These are phyloP conservation scores for Astragalus glycyphyllos DNA, from an alignment of 306 rosid genomes.

Conservation along the genomic window DNA sequence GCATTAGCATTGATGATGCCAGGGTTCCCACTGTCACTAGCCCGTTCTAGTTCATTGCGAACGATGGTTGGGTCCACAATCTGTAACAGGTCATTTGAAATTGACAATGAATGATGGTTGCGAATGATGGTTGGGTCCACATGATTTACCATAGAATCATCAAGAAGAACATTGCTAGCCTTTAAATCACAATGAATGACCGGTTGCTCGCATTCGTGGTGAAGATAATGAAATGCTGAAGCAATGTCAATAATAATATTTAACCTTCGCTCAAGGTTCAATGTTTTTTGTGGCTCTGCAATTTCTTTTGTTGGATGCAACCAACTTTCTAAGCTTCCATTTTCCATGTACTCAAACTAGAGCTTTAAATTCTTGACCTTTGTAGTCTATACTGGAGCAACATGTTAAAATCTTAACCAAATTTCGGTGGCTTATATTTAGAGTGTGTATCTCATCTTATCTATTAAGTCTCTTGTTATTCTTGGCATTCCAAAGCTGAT, in stretches of 20 bases:
- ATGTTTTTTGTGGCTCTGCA: not conserved
- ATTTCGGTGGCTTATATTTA: conserved; percentile 43
- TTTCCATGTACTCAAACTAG: conserved; percentile 41
- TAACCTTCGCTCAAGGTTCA: conserved; percentile 36
- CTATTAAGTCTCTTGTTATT: too few relatives aligned
- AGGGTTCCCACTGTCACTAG: not conserved
- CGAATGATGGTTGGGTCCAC: too few relatives aligned
- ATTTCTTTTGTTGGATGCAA: not conserved
- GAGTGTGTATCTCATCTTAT: too few relatives aligned
- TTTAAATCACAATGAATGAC: conserved; percentile 45
- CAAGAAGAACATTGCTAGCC: conserved; percentile 47
- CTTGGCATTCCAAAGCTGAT: too few relatives aligned
- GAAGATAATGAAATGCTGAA: conserved; percentile 44
- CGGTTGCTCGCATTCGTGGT: conserved; percentile 31
- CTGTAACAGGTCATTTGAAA: conserved; percentile 34
- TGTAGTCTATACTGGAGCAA: conserved; percentile 33
- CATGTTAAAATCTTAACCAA: conserved; percentile 42
- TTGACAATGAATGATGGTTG: too few relatives aligned
- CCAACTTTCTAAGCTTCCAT: conserved; percentile 52
- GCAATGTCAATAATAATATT: conserved; percentile 41
- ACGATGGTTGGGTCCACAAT: conserved; percentile 32
- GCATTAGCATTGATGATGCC: not conserved
- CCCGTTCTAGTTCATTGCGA: not conserved
- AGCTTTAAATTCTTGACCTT: conserved; percentile 48
- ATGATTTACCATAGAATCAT: conserved; percentile 34